These are phyloP conservation scores for Anthracocystis walkeri DNA, from an alignment of 1,284 basidiomycete genomes.

Conservation along the genomic window DNA sequence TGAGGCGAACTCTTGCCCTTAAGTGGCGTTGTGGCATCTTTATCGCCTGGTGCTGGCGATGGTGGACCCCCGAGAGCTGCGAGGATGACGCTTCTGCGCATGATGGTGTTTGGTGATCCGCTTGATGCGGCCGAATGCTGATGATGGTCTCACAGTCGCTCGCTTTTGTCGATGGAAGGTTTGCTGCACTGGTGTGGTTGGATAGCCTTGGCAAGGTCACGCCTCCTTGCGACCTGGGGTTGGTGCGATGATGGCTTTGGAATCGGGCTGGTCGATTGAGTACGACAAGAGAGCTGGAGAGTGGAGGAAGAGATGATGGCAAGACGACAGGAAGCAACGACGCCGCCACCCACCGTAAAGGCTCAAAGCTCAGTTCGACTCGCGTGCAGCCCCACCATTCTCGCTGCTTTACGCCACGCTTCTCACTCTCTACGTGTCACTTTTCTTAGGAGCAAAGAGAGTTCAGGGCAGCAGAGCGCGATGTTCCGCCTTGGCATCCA, in stretches of 20 bases:
- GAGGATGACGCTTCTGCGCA: constrained; percentile 47
- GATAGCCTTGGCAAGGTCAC: neutral
- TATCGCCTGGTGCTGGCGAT: constrained; percentile 19
- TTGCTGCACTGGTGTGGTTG: neutral
- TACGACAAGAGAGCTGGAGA: neutral
- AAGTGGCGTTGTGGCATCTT: constrained; percentile 15
- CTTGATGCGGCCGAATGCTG: constrained; percentile 8
- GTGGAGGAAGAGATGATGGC: neutral
- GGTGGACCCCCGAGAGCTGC: constrained; percentile 42
- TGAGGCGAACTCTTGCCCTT: constrained; percentile 25
- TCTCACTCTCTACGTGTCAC: constrained; percentile 4
- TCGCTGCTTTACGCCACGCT: neutral
- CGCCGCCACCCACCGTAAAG: neutral
- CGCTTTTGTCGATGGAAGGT: too few relatives aligned
- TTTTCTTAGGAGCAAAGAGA: neutral
- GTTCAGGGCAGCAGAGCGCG: constrained; percentile 15
- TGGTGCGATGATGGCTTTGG: neutral
- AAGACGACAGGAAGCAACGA: neutral
- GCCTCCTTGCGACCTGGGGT: neutral
- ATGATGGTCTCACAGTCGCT: neutral
- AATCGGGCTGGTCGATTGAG: neutral
- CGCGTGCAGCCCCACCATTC: neutral
- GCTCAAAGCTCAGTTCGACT: constrained; percentile 1
- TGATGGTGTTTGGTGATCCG: constrained; percentile 4
- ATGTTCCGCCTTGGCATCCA: neutral